Percentiles rank a stretch among this genome's conserved stretches.
Conservation (phyloP, 139 green algal genomes). For the Coccomyxa sp. region DNA sequence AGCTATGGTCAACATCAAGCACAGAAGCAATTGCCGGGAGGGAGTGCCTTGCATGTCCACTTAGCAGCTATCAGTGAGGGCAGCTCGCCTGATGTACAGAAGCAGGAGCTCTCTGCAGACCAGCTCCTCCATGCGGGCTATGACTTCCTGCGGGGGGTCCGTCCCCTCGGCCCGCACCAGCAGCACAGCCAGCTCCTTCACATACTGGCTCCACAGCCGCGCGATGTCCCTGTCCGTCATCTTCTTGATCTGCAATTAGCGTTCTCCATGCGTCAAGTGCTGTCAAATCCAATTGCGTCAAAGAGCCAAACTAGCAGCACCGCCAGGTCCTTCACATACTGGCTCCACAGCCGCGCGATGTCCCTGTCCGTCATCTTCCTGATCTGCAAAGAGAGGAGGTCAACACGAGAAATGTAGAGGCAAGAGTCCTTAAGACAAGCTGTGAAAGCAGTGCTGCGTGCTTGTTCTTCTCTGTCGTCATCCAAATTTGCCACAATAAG, state of each 20-base stretch:
- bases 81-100: slow-evolving; percentile 7
- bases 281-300: no score
- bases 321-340: slow-evolving; percentile 13
- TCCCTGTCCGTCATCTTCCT: slow-evolving; percentile 8
- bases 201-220: slow-evolving; percentile 1
- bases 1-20: not conserved
- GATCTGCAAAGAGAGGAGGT: no score
- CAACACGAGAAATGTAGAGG: no score
- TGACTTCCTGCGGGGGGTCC: not conserved
- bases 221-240: slow-evolving; percentile 8
- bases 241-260: slow-evolving; percentile 3
- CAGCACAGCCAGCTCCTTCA: slow-evolving; percentile 13
- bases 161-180: slow-evolving; percentile 1
- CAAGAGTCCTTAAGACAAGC: no score
- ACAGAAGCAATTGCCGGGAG: no score
- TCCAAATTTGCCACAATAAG: not conserved
- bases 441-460: no score
- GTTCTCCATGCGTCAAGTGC: not conserved
- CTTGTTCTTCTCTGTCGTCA: not conserved
- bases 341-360: not conserved
- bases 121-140: slow-evolving; percentile 4
- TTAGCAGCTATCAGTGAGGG: no score
- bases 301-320: slow-evolving; percentile 11
- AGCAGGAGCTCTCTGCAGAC: slow-evolving; percentile 5
- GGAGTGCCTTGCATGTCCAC: no score